These are phyloP conservation scores for Leccinum subrobustum DNA, from an alignment of 1,284 basidiomycete species.

Conservation along the genomic window DNA sequence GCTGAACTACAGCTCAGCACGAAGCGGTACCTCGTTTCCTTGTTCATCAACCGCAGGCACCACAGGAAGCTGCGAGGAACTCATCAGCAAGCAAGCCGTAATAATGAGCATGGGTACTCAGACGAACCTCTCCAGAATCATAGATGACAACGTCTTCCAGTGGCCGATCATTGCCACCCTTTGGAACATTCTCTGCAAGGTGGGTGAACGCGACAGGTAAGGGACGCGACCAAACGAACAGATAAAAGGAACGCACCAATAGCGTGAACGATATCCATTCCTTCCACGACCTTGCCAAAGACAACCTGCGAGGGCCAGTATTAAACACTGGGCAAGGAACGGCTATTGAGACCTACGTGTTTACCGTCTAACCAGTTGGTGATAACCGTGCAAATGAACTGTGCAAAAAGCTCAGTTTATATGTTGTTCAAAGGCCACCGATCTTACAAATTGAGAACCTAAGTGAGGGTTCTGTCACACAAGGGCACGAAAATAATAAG, in stretches of 20 bases:
- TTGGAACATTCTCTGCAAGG: constrained; percentile 68
- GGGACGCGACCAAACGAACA: neutral
- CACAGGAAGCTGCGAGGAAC: constrained; percentile 53
- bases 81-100: constrained; percentile 3
- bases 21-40: constrained; percentile 88
- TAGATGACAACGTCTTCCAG: constrained; percentile 71
- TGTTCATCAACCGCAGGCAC: constrained; percentile 59
- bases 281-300: constrained; percentile 88
- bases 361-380: constrained; percentile 79
- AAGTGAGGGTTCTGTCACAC: constrained; percentile 6
- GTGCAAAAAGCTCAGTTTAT: constrained; percentile 9
- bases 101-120: neutral
- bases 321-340: neutral
- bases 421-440: constrained; percentile 6
- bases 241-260: constrained; percentile 55
- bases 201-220: constrained; percentile 16
- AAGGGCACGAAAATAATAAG: neutral
- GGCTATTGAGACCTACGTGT: constrained; percentile 46
- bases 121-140: constrained; percentile 78
- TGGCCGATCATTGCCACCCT: constrained; percentile 70
- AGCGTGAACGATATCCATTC: constrained; percentile 77
- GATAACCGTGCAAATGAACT: constrained; percentile 82
- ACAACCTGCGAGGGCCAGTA: constrained; percentile 61
- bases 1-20: constrained; percentile 80
- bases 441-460: constrained; percentile 82